Evolutionary conservation across 2,329 filamentous ascomycete genomes (phyloP).

Genomic region (Daldinia eschscholtzii): DNA sequence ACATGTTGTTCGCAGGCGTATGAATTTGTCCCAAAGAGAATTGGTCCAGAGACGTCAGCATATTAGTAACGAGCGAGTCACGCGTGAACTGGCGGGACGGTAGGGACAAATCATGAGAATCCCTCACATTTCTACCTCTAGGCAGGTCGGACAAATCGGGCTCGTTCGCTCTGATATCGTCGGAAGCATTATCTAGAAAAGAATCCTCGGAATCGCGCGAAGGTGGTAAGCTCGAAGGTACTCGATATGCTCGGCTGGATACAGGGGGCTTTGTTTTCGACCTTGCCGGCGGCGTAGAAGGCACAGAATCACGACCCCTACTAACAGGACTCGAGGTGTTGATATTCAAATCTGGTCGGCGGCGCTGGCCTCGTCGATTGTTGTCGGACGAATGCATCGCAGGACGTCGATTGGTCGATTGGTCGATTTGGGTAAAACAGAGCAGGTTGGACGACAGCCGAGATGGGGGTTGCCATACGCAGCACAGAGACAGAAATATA

Average conservation of each 20-base stretch:
- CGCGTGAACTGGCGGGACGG: constrained; percentile 81
- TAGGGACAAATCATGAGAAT: constrained; percentile 89
- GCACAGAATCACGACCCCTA: constrained; percentile 44
- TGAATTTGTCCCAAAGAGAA: constrained; percentile 69
- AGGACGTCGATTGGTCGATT: constrained; percentile 33
- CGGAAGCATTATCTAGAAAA: constrained; percentile 50
- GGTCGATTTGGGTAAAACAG: constrained; percentile 40
- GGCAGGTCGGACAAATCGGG: constrained; percentile 49
- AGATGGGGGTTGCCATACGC: constrained; percentile 46
- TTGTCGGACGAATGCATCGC: constrained; percentile 51
- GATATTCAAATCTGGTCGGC: constrained; percentile 56
- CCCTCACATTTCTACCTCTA: constrained; percentile 57
- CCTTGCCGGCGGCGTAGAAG: constrained; percentile 50
- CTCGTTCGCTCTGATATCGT: constrained; percentile 51
- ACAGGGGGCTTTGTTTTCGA: constrained; percentile 53
- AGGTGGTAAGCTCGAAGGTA: constrained; percentile 42
- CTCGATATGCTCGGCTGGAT: constrained; percentile 53
- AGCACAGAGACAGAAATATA: constrained; percentile 36
- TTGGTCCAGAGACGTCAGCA: constrained; percentile 93
- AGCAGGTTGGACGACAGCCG: constrained; percentile 41
- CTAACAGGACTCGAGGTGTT: constrained; percentile 49
- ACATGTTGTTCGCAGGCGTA: constrained; percentile 51
- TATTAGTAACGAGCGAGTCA: constrained; percentile 94
- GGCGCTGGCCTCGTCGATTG: constrained; percentile 48
- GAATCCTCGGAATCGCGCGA: constrained; percentile 50